Conservation (phyloP, 2,329 filamentous ascomycete genomes). For the Colletotrichum tabaci region DNA sequence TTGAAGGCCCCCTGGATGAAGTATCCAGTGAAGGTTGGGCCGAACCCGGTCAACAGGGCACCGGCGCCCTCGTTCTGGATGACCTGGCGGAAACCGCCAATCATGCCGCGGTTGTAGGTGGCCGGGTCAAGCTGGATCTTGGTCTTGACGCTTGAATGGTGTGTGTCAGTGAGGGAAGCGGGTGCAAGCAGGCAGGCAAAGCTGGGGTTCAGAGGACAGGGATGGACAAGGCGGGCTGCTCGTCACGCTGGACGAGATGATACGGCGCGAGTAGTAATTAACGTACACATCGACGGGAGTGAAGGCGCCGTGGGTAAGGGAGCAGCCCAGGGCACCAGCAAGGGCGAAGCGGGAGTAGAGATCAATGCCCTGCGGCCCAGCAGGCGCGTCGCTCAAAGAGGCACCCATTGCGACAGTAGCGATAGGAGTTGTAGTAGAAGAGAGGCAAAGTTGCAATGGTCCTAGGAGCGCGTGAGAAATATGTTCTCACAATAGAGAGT, state of each 20-base stretch:
- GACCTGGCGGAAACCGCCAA: constrained; percentile 90
- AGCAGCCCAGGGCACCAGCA: constrained; percentile 97
- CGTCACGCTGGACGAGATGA: no score
- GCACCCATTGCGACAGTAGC: no score
- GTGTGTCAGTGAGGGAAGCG: background rate
- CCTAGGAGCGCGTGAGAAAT: no score
- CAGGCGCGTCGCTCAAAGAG: no score
- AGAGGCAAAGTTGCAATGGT: no score
- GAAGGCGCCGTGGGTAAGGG: constrained; percentile 94
- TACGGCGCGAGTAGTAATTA: background rate
- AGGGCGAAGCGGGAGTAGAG: constrained; percentile 87
- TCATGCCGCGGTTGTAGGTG: constrained; percentile 90
- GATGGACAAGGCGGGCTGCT: background rate
- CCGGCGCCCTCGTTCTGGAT: constrained; percentile 86
- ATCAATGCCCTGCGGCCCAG: no score
- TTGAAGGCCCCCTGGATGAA: constrained; percentile 95
- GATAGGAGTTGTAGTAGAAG: no score
- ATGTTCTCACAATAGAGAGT: no score
- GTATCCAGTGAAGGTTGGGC: constrained; percentile 89
- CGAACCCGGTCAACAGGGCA: constrained; percentile 87
- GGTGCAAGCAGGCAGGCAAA: background rate
- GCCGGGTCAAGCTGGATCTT: constrained; percentile 92
- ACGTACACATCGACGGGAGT: constrained; percentile 99
- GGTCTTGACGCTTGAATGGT: constrained; percentile 83
- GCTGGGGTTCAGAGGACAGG: no score